Conservation (phyloP, 2,329 filamentous ascomycete genomes). For the Exophiala oligosperma region DNA sequence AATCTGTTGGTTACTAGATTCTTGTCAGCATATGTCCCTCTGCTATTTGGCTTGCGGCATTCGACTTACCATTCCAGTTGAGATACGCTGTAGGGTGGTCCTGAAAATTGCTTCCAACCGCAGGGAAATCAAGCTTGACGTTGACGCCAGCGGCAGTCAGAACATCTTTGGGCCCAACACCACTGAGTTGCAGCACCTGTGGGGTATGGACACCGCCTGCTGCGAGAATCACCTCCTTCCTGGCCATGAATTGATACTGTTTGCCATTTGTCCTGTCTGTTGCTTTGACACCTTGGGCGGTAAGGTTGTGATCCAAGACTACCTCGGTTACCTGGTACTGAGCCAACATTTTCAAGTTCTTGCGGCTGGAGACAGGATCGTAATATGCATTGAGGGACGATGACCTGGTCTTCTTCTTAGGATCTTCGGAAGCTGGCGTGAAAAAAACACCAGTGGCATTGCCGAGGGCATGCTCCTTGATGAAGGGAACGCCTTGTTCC, state of each 20-base stretch:
- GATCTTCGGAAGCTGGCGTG: conserved; percentile 38
- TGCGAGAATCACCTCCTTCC: conserved; percentile 45
- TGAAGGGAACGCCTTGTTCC: conserved; percentile 38
- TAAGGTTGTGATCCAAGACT: conserved; percentile 26
- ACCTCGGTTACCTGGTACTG: conserved; percentile 35
- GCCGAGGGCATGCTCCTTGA: conserved; percentile 40
- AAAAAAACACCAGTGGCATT: conserved; percentile 39
- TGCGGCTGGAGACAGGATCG: conserved; percentile 34
- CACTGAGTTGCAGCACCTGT: conserved; percentile 52
- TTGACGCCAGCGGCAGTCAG: conserved; percentile 43
- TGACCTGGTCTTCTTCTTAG: conserved; percentile 38
- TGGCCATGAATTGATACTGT: conserved; percentile 28
- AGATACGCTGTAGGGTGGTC: conserved; percentile 28
- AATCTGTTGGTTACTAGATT: conserved; percentile 19
- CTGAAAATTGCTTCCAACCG: conserved; percentile 46
- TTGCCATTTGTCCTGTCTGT: conserved; percentile 1
- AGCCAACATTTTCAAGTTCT: conserved; percentile 38
- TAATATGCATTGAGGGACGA: conserved; percentile 42
- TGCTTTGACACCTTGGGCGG: conserved; percentile 19
- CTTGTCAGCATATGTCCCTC: conserved; percentile 32
- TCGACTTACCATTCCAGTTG: conserved; percentile 17
- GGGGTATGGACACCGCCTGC: conserved; percentile 44
- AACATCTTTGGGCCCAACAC: conserved; percentile 44
- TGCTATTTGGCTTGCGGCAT: conserved; percentile 32
- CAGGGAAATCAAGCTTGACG: conserved; percentile 46